Base-by-base conservation (phyloP, 2,329 filamentous ascomycete genomes). In the Sclerotinia glacialis region DNA sequence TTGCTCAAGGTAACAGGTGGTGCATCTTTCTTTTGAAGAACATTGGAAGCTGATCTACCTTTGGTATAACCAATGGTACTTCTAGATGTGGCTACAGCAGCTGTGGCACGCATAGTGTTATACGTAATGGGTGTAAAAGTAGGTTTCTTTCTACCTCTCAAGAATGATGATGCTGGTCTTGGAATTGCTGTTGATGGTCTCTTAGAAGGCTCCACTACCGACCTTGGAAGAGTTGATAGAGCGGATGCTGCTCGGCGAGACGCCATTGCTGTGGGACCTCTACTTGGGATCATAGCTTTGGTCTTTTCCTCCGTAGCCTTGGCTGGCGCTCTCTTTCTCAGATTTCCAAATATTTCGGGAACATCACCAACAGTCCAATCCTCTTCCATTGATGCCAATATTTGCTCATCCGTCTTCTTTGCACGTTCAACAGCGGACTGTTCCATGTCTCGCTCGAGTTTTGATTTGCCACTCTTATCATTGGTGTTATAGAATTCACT, bases 51-150 rank as follows among this genome's bases (percentile, higher is more conserved):
- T 14, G 80, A 79, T 44, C 91, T 86, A 44, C 93, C 93, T 76
- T 90, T 92, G 66, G 86, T 91, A 76, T 96, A 97, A 21, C 93
- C 93, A 52, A 97, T 83, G 0, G 93, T 97, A 65, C 87, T 93
- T 69, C 88, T 86, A 1, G 93, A 96, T 7, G 87, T 87, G 7
- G 85, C 85, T 28, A 85, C 83, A 1, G 89, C 88, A 14, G 84
- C 81, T 11, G 83, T 83, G 70, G 86, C 85, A 56, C 87, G 85
- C 71, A 85, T 81, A 12, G 77, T 75, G n/a, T 82, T 81, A 0
- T 82, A 78, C 9, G 69, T 66, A n/a, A 65, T 8, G 4, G 80
- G 78, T 2, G 82, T 78, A 6, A 78, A 72, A n/a, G 79, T 75
- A 62, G 82, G 82, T 60, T 78, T 80, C 49, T 66, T 66, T n/a